Evolutionary conservation across 169 alveolate species (phyloP), one percentile per base, ranked within the genome.

Genomic region (Cryptosporidium canis): DNA sequence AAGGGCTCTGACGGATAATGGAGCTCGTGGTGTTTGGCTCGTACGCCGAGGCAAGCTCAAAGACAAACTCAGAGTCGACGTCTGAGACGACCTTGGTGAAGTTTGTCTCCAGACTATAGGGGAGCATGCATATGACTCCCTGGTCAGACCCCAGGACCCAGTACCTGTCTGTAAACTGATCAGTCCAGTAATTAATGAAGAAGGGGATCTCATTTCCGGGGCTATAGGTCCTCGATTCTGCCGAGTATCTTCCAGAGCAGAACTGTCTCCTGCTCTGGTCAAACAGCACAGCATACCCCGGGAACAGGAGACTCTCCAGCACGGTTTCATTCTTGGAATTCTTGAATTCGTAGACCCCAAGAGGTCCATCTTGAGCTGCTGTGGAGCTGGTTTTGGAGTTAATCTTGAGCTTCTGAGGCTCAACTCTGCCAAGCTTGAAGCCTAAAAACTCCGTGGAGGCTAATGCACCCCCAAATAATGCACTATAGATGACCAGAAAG

Each of bases 61-160:
- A 77, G 2, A 24, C 21, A 77, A 77, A 77, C 31, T 77, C 72
- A 4, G 85, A 77, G 43, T 77, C 72, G 1, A 61, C 72, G 3
- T 37, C 29, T n/a, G 77, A 29, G 7, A 27, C 8, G 9, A 77
- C 85, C 41, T 61, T 77, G 21, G 72, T 61, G 21, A 77, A 77
- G 35, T 77, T 61, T 1, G 47, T 77, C 41, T 44, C 68, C 12
- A 61, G 37, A 2, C 61, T 77, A 55, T 58, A 77, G 5, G 85
- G 85, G 27, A 77, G 61, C 85, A 77, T 77, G 29, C 85, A 77
- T 27, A 77, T 61, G 7, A 77, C 72, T 39, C 72, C 72, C 65
- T 55, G 44, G 14, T 33, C 77, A 12, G 85, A 58, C 39, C 37
- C 85, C 18, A 77, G 47, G 11, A 77, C 72, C 85, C 70, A 77